Conservation (phyloP, 2,329 filamentous ascomycete genomes). For the Fusarium nelsonii region DNA sequence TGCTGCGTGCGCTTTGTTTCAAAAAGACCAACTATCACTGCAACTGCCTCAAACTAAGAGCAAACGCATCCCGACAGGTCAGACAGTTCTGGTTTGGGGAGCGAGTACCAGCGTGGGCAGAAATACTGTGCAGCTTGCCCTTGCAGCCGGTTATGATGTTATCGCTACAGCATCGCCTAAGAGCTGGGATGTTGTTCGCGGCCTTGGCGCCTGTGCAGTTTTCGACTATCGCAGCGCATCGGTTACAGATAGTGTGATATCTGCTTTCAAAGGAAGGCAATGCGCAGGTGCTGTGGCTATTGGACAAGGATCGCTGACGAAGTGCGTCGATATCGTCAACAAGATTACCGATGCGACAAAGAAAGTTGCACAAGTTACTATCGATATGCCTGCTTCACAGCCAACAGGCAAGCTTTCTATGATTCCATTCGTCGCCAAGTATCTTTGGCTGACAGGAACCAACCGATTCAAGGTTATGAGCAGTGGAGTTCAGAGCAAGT, state of each 20-base stretch:
- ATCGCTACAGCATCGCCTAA: background rate
- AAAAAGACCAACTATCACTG: background rate
- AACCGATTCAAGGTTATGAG: background rate
- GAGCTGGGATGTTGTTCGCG: rapidly evolving
- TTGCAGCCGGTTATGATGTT: slow-evolving; percentile 6
- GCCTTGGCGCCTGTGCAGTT: background rate
- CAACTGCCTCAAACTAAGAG: background rate
- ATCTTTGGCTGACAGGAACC: slow-evolving; percentile 1
- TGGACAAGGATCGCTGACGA: background rate
- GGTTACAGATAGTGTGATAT: rapidly evolving
- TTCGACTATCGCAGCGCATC: slow-evolving; percentile 1
- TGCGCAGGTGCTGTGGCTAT: slow-evolving; percentile 12
- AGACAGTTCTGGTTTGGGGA: slow-evolving; percentile 9
- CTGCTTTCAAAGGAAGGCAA: background rate
- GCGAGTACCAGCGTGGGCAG: slow-evolving; percentile 5
- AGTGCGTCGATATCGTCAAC: slow-evolving; percentile 12
- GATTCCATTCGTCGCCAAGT: slow-evolving; percentile 13
- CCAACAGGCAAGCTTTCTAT: slow-evolving; percentile 2
- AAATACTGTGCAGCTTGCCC: slow-evolving; percentile 6
- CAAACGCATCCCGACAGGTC: rapidly evolving
- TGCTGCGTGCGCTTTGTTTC: background rate
- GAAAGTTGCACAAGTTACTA: background rate
- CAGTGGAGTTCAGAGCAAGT: slow-evolving; percentile 9
- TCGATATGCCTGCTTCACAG: background rate
- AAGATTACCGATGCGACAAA: background rate